Evolutionary conservation across 2,329 filamentous ascomycete species (phyloP).

Genomic region (Sporothrix curviconia): DNA sequence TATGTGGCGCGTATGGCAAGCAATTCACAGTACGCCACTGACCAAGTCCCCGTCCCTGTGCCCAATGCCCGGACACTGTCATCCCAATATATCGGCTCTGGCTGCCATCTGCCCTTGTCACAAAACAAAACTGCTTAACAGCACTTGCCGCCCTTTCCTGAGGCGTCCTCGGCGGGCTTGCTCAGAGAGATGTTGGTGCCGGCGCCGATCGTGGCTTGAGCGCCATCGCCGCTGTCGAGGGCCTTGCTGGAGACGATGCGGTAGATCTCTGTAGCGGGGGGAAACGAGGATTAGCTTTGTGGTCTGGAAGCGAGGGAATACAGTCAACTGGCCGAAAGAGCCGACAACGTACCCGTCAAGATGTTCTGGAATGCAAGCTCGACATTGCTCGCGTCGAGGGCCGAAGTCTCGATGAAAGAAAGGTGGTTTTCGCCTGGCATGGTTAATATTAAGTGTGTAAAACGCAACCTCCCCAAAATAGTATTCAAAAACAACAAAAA

Average conservation of each 20-base stretch:
- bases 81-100: neutral
- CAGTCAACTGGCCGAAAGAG: neutral
- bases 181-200: conserved; percentile 81
- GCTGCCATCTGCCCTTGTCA: neutral
- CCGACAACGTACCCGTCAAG: conserved; percentile 67
- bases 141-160: conserved; percentile 74
- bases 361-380: conserved; percentile 99
- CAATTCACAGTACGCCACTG: conserved; percentile 16
- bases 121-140: conserved; percentile 48
- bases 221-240: conserved; percentile 78
- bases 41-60: conserved; percentile 13
- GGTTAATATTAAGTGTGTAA: conserved; percentile 16
- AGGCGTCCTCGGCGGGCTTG: conserved; percentile 70
- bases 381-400: conserved; percentile 96
- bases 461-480: neutral
- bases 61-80: conserved; percentile 5
- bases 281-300: neutral
- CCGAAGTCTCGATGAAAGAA: conserved; percentile 98
- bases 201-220: conserved; percentile 71
- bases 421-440: conserved; percentile 84
- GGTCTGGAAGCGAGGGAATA: neutral
- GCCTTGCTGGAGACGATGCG: conserved; percentile 98
- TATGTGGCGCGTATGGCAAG: conserved; percentile 12
- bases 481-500: neutral
- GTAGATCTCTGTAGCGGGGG: conserved; percentile 78